Evolutionary conservation across 441 rosid genomes (phyloP).

Genomic region (Pelargonium cotyledonis): DNA sequence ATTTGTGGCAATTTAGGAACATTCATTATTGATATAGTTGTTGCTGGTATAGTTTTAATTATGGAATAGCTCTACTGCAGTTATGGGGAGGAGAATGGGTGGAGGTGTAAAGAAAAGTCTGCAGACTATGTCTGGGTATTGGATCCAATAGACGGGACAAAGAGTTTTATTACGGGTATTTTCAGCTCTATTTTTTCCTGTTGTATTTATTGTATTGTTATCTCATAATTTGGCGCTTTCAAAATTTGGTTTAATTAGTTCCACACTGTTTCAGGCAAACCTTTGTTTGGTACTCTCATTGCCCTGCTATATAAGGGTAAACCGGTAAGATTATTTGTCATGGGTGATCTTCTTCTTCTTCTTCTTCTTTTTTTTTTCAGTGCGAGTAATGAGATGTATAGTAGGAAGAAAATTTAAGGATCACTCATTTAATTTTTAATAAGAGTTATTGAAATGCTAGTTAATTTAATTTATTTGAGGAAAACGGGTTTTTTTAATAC

Average conservation of each 20-base stretch:
- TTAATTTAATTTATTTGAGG: no score
- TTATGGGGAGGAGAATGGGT: slow-evolving; percentile 92
- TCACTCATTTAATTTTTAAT: no score
- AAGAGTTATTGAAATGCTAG: no score
- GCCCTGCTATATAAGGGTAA: slow-evolving; percentile 69
- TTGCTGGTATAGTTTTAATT: slow-evolving; percentile 8
- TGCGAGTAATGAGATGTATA: no score
- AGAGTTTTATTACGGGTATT: slow-evolving; percentile 85
- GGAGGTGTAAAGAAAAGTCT: slow-evolving; percentile 74
- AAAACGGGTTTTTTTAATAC: no score
- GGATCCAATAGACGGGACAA: slow-evolving; percentile 98
- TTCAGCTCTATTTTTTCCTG: slow-evolving; percentile 4
- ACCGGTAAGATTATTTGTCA: slow-evolving; percentile 53
- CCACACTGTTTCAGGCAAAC: slow-evolving; percentile 61
- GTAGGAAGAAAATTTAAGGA: no score
- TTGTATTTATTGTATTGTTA: neutral
- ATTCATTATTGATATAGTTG: slow-evolving; percentile 1
- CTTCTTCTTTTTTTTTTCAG: no score
- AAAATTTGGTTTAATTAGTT: slow-evolving; percentile 15
- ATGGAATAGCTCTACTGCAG: slow-evolving; percentile 36
- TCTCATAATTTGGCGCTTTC: neutral
- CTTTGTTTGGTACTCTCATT: slow-evolving; percentile 90
- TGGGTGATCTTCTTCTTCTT: neutral
- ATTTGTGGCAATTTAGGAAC: no score
- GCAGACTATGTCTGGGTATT: slow-evolving; percentile 94